A percentile compares a stretch with the other conserved stretches of the same genome.
Evolutionary conservation across 148 eudicot species (phyloP).

Genomic region (Persicaria maculosa): DNA sequence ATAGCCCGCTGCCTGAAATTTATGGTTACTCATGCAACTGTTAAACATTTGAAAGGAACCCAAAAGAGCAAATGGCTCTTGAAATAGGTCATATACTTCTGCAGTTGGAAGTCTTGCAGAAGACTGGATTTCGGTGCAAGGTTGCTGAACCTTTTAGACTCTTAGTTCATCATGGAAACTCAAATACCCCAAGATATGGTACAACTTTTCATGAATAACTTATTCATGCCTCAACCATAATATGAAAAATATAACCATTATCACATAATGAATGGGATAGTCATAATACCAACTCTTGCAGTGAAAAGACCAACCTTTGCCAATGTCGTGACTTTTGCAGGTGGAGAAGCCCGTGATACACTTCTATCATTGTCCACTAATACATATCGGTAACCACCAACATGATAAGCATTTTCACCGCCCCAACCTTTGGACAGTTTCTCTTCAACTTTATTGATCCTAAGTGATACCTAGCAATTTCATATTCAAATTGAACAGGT

Average conservation of each 20-base stretch:
- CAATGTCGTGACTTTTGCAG: conserved; percentile 74
- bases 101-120: no score
- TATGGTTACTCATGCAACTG: no score
- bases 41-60: no score
- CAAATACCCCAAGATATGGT: no score
- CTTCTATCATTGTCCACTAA: conserved; percentile 80
- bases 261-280: background rate
- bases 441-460: conserved; percentile 81
- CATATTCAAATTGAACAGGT: background rate
- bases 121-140: no score
- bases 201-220: no score
- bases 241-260: background rate
- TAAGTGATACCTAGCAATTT: conserved; percentile 58
- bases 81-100: no score
- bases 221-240: background rate
- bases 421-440: conserved; percentile 96
- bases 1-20: no score
- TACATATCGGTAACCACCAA: conserved; percentile 80
- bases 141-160: no score
- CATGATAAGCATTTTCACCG: conserved; percentile 99
- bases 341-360: conserved; percentile 85
- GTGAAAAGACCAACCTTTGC: conserved; percentile 50
- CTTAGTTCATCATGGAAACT: no score
- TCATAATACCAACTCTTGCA: background rate
- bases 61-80: no score